Conservation (phyloP, 345 rosid species). For the Murraya koenigii region DNA sequence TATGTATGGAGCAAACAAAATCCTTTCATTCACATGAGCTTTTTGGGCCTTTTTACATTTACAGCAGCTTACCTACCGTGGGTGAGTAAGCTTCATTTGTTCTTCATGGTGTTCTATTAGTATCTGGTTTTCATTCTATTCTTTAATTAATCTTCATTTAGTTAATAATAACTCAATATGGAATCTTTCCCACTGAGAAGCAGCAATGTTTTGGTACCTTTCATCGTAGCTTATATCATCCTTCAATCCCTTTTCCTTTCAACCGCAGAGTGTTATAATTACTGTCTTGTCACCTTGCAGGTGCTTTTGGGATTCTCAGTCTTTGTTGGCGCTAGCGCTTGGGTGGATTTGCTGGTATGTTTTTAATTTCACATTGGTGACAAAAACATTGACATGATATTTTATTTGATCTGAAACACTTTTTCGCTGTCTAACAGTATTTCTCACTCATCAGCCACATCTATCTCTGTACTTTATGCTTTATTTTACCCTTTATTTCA, state of each 20-base stretch:
- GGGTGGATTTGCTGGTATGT: slow-evolving; percentile 93
- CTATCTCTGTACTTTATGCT: neutral
- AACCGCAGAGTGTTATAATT: neutral
- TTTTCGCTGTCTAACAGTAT: neutral
- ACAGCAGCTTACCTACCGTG: slow-evolving; percentile 96
- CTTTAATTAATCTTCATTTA: neutral
- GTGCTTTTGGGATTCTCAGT: slow-evolving; percentile 95
- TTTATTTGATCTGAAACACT: neutral
- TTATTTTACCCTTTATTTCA: slow-evolving; percentile 20
- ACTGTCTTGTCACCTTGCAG: slow-evolving; percentile 31
- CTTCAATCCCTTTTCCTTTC: neutral
- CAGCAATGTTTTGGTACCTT: neutral
- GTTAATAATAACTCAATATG: neutral
- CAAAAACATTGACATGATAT: neutral
- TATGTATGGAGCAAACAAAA: slow-evolving; percentile 99
- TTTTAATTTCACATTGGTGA: neutral
- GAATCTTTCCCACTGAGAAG: neutral
- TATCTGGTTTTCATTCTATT: neutral
- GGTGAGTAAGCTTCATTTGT: slow-evolving; percentile 51
- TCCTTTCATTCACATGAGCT: slow-evolving; percentile 97
- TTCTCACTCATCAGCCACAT: neutral
- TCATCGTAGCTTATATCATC: neutral
- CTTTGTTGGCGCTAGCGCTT: slow-evolving; percentile 91
- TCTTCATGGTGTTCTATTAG: neutral
- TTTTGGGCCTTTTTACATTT: slow-evolving; percentile 90